Conservation (phyloP, 345 rosid genomes). For the Angophora floribunda region DNA sequence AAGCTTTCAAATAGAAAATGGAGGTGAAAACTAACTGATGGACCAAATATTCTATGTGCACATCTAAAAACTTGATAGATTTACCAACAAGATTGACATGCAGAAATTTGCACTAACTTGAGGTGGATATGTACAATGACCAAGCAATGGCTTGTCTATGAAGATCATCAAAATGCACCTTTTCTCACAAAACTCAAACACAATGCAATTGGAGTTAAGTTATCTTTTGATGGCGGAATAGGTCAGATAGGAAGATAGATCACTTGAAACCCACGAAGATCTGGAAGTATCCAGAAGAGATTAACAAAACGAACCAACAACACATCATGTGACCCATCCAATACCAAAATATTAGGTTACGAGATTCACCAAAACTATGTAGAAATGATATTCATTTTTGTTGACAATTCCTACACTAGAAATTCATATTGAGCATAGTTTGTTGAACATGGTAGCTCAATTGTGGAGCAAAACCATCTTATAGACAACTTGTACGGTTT, state of each 20-base stretch:
- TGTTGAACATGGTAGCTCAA: neutral
- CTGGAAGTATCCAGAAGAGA: slow-evolving; percentile 16
- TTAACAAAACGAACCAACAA: neutral
- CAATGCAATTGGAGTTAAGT: neutral
- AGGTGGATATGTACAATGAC: neutral
- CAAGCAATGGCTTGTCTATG: neutral
- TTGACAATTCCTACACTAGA: neutral
- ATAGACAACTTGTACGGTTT: neutral
- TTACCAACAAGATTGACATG: neutral
- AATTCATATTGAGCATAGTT: neutral
- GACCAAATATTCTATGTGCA: neutral
- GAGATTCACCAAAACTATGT: neutral
- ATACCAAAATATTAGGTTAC: neutral
- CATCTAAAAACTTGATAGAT: neutral
- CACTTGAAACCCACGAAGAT: slow-evolving; percentile 45
- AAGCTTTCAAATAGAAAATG: neutral
- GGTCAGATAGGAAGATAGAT: neutral
- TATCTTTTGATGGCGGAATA: neutral
- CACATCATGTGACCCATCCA: neutral
- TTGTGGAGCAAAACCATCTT: neutral
- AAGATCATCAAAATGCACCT: neutral
- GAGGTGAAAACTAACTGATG: neutral
- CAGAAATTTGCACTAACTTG: neutral
- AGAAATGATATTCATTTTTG: neutral
- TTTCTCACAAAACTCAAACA: neutral